phyloP scores from a whole-genome alignment of 129 eudicot genomes.

The Escallonia herrerae region DNA sequence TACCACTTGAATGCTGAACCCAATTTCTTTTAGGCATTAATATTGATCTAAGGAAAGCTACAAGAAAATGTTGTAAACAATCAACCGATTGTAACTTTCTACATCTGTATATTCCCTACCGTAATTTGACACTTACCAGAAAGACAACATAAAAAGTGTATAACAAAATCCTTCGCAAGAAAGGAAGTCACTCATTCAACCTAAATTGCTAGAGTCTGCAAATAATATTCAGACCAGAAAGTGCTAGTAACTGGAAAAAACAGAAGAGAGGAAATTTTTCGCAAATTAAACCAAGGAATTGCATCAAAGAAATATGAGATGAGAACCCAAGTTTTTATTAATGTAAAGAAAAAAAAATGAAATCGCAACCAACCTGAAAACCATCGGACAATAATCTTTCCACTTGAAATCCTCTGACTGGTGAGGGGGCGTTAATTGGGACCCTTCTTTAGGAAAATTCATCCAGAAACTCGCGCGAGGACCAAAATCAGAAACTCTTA shows the following conservation, averaged over 20 bases:
- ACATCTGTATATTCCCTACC: no score
- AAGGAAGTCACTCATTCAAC: neutral
- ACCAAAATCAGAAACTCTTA: slow-evolving; percentile 78
- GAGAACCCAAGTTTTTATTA: neutral
- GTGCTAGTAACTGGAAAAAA: neutral
- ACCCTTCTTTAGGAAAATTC: slow-evolving; percentile 89
- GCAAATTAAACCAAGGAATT: neutral
- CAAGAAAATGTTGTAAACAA: no score
- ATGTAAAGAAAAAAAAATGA: neutral
- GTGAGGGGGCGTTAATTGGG: slow-evolving; percentile 86
- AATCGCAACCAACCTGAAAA: slow-evolving; percentile 69
- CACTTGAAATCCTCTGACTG: slow-evolving; percentile 92
- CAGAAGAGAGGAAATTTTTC: neutral
- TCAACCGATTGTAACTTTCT: no score
- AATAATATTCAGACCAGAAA: neutral
- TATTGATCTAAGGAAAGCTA: no score
- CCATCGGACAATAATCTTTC: slow-evolving; percentile 99
- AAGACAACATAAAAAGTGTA: no score
- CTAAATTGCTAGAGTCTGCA: neutral
- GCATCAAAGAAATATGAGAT: neutral
- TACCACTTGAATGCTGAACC: no score
- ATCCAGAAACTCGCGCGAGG: slow-evolving; percentile 95
- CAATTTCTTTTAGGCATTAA: no score
- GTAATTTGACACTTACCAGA: no score
- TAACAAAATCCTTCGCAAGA: no score